Percentiles rank a stretch among this genome's conserved stretches.
Conservation (phyloP, 139 green algal species). For the Tetraselmis chui region DNA sequence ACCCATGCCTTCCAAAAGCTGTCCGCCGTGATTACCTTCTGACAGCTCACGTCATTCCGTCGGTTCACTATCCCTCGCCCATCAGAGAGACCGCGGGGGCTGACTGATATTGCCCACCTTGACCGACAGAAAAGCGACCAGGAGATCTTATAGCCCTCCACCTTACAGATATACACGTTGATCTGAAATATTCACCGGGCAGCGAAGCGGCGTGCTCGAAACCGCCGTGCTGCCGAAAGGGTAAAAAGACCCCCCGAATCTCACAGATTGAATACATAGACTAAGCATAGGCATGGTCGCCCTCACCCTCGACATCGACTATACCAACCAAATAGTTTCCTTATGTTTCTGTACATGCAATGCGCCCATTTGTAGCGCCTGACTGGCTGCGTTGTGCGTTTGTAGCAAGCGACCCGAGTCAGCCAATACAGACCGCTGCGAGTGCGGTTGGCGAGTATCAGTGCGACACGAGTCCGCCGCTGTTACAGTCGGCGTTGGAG, state of each 20-base stretch:
- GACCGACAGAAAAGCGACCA: not conserved
- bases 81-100: too few relatives aligned
- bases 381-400: too few relatives aligned
- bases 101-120: too few relatives aligned
- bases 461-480: conserved; percentile 3
- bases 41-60: too few relatives aligned
- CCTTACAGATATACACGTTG: conserved; percentile 10
- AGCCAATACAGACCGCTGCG: not conserved
- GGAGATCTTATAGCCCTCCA: not conserved
- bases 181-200: not conserved
- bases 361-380: too few relatives aligned
- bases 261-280: not conserved
- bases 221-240: not conserved
- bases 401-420: not conserved
- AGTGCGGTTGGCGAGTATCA: not conserved
- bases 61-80: too few relatives aligned
- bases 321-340: too few relatives aligned
- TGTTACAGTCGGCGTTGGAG: conserved; percentile 7
- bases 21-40: too few relatives aligned
- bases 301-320: not conserved
- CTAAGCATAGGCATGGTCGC: not conserved
- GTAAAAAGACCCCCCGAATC: not conserved
- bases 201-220: not conserved
- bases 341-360: too few relatives aligned
- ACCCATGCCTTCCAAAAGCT: too few relatives aligned